Evolutionary conservation across 371 early-diverging fungal genomes (phyloP), one percentile per base, ranked within the genome.

Genomic region (Rhizopus stolonifer): DNA sequence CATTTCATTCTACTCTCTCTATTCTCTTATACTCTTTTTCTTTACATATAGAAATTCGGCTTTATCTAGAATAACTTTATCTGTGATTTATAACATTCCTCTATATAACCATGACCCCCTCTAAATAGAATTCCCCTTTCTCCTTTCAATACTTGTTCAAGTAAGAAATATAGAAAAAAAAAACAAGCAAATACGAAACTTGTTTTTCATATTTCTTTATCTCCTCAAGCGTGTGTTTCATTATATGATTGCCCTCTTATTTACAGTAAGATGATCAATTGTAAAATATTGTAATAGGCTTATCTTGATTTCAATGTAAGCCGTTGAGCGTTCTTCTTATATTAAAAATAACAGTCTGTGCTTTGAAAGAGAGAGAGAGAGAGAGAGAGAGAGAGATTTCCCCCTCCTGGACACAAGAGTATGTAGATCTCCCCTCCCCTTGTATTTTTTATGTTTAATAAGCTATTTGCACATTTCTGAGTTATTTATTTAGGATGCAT

Each of bases 401-500:
- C 15, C 29, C 9, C 5, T 36, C 5, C 36, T n/a, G n/a, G n/a
- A 29, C 31, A 29, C 31, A 29, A 29, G 31, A 29, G 10, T 10
- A 29, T 29, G 31, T 29, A 4, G 31, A 29, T 36, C 36, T 36
- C 15, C 29, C 9, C 5, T 36, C 5, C 36, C 36, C 36, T 15
- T 36, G 4, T 14, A 36, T 14, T n/a, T 36, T 36, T n/a, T 29
- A 29, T 29, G 31, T 10, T 29, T 29, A 29, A 29, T 29, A 29
- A 39, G 15, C 14, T 10, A 18, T 14, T 39, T 39, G 4, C 36
- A 36, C 36, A 36, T 36, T 36, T 36, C 14, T 18, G 15, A 18
- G 5, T n/a, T 36, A 36, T 36, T 36, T 36, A 36, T 36, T 14
- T 14, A 36, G 15, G 59, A 52, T 21, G 38, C 1, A 47, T 45